Conservation (phyloP, 176 grass and related monocot genomes). For the Oryza brachyantha region DNA sequence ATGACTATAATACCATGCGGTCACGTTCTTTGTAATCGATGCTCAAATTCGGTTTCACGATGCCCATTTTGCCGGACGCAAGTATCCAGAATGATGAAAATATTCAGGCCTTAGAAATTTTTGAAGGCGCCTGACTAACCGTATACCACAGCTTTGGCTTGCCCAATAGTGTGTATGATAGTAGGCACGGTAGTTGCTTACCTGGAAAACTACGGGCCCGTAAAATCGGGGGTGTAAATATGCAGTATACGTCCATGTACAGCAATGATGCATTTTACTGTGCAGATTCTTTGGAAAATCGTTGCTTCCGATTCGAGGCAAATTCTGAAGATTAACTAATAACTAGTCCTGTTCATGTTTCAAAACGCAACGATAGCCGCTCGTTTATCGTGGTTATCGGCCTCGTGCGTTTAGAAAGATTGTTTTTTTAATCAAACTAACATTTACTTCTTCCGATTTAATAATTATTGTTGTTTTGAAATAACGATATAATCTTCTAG, state of each 20-base stretch:
- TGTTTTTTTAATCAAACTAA: too few species aligned
- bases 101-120: slow-evolving; percentile 76
- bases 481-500: too few species aligned
- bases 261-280: slow-evolving; percentile 15
- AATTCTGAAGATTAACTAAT: not conserved
- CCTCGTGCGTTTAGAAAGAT: too few species aligned
- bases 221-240: slow-evolving; percentile 22
- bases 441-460: too few species aligned
- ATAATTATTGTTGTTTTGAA: too few species aligned
- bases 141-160: not conserved
- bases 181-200: not conserved
- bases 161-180: not conserved
- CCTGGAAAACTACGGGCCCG: not conserved
- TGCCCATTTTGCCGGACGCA: slow-evolving; percentile 93
- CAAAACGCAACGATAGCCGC: too few species aligned
- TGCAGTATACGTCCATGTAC: slow-evolving; percentile 22
- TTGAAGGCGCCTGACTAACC: not conserved
- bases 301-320: not conserved
- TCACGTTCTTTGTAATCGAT: slow-evolving; percentile 79
- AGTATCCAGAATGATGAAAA: slow-evolving; percentile 78
- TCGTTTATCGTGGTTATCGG: too few species aligned
- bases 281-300: slow-evolving; percentile 1
- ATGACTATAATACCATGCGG: slow-evolving; percentile 83
- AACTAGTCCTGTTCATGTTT: too few species aligned
- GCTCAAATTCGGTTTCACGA: slow-evolving; percentile 68